A percentile compares a stretch with the other conserved stretches of the same genome.
Evolutionary conservation across 345 rosid genomes (phyloP).

Genomic region (Citrus cavaleriei): DNA sequence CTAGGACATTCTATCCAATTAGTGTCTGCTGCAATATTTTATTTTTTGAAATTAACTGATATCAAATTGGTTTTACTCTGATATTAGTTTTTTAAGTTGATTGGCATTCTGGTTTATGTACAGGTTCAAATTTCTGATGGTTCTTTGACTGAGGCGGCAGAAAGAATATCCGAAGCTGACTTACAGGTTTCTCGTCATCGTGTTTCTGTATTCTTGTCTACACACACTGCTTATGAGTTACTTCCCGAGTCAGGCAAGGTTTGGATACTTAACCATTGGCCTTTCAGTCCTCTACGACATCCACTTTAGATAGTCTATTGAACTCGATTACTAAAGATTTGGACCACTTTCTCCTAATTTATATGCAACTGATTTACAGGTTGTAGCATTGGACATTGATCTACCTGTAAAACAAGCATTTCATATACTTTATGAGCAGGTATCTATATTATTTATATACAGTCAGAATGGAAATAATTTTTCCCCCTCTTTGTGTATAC

Average conservation of each 20-base stretch:
- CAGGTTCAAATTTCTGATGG: constrained; percentile 43
- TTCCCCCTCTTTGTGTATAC: neutral
- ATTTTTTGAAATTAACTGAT: neutral
- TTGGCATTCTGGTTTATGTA: constrained; percentile 4
- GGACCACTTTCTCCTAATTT: constrained; percentile 19
- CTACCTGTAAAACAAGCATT: constrained; percentile 63
- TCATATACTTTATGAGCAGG: constrained; percentile 57
- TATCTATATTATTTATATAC: constrained; percentile 18
- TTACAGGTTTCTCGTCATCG: constrained; percentile 42
- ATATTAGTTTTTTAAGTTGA: neutral
- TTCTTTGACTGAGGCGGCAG: constrained; percentile 26
- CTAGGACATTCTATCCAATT: neutral
- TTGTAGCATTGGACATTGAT: constrained; percentile 51
- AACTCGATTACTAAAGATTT: neutral
- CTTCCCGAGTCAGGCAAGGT: constrained; percentile 92
- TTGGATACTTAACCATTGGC: constrained; percentile 31
- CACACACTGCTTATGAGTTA: constrained; percentile 63
- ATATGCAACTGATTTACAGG: constrained; percentile 31
- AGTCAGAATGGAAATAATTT: neutral
- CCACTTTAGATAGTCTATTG: neutral
- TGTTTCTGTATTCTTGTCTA: constrained; percentile 48
- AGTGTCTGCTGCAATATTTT: constrained; percentile 4
- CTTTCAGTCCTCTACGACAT: neutral
- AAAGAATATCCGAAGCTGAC: constrained; percentile 37
- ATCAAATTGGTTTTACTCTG: neutral